Conservation (phyloP, 2,329 filamentous ascomycete species). For the Hirsutella thompsonii region DNA sequence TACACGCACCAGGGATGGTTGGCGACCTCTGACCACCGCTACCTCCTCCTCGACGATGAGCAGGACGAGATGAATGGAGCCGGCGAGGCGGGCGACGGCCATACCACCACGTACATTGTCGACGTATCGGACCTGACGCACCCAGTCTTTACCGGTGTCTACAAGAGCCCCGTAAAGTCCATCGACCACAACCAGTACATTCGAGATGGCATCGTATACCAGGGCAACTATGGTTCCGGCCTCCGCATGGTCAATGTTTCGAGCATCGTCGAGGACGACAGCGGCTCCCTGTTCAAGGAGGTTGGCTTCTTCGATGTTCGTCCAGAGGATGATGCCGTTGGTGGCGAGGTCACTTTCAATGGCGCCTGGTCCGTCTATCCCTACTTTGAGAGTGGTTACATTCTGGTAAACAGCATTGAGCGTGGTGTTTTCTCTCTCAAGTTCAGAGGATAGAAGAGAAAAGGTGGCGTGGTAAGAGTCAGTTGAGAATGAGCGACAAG, state of each 20-base stretch:
- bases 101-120: constrained; percentile 33
- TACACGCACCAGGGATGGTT: constrained; percentile 45
- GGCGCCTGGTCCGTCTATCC: constrained; percentile 35
- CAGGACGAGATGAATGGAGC: constrained; percentile 30
- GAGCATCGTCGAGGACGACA: constrained; percentile 19
- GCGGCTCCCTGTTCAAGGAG: constrained; percentile 24
- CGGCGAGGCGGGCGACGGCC: constrained; percentile 20
- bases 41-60: constrained; percentile 34
- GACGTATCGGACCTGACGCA: constrained; percentile 25
- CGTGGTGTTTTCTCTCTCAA: constrained; percentile 30
- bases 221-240: constrained; percentile 33
- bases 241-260: constrained; percentile 23
- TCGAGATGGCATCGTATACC: constrained; percentile 26
- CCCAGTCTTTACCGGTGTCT: constrained; percentile 24
- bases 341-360: constrained; percentile 29
- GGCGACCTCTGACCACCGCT: constrained; percentile 26
- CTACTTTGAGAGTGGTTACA: constrained; percentile 29
- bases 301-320: constrained; percentile 32
- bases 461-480: too few species aligned
- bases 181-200: constrained; percentile 36
- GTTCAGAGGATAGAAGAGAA: constrained; percentile 1
- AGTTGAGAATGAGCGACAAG: too few species aligned
- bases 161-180: constrained; percentile 21
- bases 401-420: constrained; percentile 36
- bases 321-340: constrained; percentile 29